phyloP scores from a whole-genome alignment of 192 early-diverging fungal genomes.

The Anaeromyces robustus region DNA sequence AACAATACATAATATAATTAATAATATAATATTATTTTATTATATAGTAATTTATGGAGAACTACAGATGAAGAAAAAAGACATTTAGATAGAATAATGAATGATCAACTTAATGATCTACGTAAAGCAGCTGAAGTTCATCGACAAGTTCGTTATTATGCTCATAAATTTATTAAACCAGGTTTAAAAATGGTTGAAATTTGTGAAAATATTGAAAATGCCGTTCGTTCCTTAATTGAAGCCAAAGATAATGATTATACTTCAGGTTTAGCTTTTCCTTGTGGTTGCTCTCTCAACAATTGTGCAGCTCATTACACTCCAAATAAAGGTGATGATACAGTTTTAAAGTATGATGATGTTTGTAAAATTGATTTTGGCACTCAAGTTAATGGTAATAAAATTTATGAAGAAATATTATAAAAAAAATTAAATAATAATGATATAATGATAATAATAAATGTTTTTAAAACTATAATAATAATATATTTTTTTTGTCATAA shows the following conservation, averaged over 20 bases:
- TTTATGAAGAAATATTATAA: too few species aligned
- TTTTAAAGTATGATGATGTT: constrained; percentile 76
- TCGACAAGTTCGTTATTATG: constrained; percentile 75
- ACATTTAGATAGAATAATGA: constrained; percentile 51
- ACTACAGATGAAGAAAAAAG: constrained; percentile 89
- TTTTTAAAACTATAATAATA: too few species aligned
- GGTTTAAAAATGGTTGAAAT: constrained; percentile 93
- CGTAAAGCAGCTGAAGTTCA: constrained; percentile 89
- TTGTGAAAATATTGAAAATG: constrained; percentile 84
- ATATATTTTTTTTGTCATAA: too few species aligned
- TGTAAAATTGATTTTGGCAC: constrained; percentile 95
- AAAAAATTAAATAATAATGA: too few species aligned
- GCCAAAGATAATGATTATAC: constrained; percentile 66
- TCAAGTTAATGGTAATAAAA: constrained; percentile 76
- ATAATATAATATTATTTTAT: too few species aligned
- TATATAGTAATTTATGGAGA: constrained; percentile 59
- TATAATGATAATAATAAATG: too few species aligned
- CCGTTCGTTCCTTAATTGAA: constrained; percentile 73
- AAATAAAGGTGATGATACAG: constrained; percentile 87
- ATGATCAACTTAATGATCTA: constrained; percentile 62
- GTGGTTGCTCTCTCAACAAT: constrained; percentile 83
- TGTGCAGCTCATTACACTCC: constrained; percentile 96
- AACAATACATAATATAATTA: too few species aligned
- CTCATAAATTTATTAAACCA: constrained; percentile 65
- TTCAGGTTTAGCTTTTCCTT: constrained; percentile 82